phyloP scores from a whole-genome alignment of 352 stramenopile genomes.

The Phytopythium aichiense region DNA sequence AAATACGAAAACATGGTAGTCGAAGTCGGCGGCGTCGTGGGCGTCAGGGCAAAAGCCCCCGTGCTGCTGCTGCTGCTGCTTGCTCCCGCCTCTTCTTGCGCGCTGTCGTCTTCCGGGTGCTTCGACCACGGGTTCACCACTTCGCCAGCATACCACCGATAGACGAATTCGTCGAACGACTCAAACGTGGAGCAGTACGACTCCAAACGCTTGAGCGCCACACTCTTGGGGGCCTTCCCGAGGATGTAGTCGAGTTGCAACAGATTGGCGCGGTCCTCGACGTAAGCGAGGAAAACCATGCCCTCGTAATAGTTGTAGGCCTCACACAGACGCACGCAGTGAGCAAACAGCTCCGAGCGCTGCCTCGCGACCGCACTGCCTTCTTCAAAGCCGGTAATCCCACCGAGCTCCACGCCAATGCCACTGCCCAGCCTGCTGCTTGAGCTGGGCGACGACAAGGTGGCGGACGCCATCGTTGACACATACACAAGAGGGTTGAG shows the following conservation, averaged over 20 bases:
- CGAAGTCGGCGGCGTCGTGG: neutral
- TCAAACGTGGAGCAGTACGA: conserved; percentile 55
- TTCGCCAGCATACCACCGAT: conserved; percentile 75
- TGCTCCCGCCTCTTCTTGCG: neutral
- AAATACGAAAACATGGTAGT: conserved; percentile 55
- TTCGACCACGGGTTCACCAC: conserved; percentile 63
- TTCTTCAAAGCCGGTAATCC: conserved; percentile 8
- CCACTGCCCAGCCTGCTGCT: neutral
- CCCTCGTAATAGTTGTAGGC: conserved; percentile 80
- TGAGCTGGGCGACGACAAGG: neutral
- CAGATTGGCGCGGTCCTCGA: conserved; percentile 57
- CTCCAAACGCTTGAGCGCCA: conserved; percentile 54
- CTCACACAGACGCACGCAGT: conserved; percentile 59
- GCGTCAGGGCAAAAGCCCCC: conserved; percentile 1
- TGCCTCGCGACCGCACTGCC: conserved; percentile 26
- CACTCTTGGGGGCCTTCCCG: conserved; percentile 48
- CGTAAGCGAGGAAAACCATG: conserved; percentile 71
- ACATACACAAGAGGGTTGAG: conserved; percentile 75
- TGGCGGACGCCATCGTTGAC: conserved; percentile 30
- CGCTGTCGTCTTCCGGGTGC: conserved; percentile 1
- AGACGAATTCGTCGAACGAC: conserved; percentile 62
- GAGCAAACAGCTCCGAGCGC: conserved; percentile 44
- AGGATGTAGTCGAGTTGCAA: conserved; percentile 67
- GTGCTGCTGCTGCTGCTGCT: conserved; percentile 5
- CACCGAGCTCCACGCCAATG: conserved; percentile 4